Conservation (phyloP, 2,329 filamentous ascomycete species). For the Colletotrichum godetiae region DNA sequence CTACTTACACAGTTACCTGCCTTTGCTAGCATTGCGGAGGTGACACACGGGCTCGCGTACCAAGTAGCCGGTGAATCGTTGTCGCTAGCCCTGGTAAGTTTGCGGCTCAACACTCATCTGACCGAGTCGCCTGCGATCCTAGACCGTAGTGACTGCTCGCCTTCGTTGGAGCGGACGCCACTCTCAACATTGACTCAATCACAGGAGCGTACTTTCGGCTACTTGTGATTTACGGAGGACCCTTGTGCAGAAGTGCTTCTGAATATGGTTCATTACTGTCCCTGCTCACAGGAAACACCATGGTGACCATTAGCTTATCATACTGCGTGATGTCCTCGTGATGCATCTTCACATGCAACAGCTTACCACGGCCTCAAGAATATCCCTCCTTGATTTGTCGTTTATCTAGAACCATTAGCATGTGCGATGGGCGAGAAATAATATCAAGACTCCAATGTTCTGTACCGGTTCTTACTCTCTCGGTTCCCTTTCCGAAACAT, state of each 20-base stretch:
- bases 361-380: not conserved
- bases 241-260: not conserved
- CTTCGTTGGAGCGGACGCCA: constrained; percentile 15
- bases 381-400: not conserved
- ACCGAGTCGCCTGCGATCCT: not conserved
- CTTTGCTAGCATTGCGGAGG: constrained; percentile 1
- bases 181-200: not conserved
- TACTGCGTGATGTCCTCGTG: not conserved
- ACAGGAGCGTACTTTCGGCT: constrained; percentile 11
- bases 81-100: not conserved
- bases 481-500: not conserved
- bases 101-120: constrained; percentile 34
- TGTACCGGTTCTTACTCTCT: not conserved
- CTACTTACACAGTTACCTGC: not conserved
- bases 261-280: not conserved
- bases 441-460: not conserved
- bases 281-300: not conserved
- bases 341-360: not conserved
- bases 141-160: not conserved
- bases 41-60: constrained; percentile 8
- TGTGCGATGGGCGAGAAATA: not conserved
- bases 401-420: not conserved
- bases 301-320: not conserved
- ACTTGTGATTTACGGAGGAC: not conserved
- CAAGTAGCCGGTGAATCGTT: constrained; percentile 17